Percentiles rank a stretch among this genome's conserved stretches.
Conservation (phyloP, 306 rosid species). For the Cicer yamashitae region DNA sequence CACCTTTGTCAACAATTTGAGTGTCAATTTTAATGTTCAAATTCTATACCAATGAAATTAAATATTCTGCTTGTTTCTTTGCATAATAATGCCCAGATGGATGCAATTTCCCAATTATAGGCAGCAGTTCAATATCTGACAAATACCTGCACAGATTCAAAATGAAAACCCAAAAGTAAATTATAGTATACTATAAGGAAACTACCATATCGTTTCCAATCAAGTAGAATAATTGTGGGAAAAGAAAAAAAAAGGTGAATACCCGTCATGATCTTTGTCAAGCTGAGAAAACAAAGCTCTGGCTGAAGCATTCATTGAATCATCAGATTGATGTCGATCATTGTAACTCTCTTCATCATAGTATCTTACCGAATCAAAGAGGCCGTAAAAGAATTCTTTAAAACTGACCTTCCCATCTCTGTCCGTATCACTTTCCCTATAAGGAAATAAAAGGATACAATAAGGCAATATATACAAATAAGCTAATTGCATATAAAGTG, state of each 20-base stretch:
- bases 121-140: constrained; percentile 72
- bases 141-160: constrained; percentile 56
- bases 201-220: constrained; percentile 20
- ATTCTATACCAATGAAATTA: constrained; percentile 76
- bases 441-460: constrained; percentile 37
- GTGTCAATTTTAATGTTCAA: constrained; percentile 8
- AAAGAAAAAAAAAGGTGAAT: constrained; percentile 34
- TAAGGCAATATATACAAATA: constrained; percentile 33
- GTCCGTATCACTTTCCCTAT: constrained; percentile 84
- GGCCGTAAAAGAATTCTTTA: constrained; percentile 87
- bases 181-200: constrained; percentile 35
- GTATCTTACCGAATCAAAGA: constrained; percentile 91
- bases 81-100: constrained; percentile 92
- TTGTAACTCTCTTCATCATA: constrained; percentile 75
- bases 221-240: constrained; percentile 26
- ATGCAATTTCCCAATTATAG: constrained; percentile 84
- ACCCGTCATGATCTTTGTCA: constrained; percentile 90
- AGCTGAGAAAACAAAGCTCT: constrained; percentile 72
- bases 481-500: constrained; percentile 19
- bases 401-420: constrained; percentile 86
- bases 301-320: constrained; percentile 74
- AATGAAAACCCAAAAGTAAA: constrained; percentile 38
- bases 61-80: constrained; percentile 86
- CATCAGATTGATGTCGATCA: constrained; percentile 56
- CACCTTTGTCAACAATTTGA: constrained; percentile 4